Evolutionary conservation across 1,284 basidiomycete genomes (phyloP).

Genomic region (Pisolithus thermaeus): DNA sequence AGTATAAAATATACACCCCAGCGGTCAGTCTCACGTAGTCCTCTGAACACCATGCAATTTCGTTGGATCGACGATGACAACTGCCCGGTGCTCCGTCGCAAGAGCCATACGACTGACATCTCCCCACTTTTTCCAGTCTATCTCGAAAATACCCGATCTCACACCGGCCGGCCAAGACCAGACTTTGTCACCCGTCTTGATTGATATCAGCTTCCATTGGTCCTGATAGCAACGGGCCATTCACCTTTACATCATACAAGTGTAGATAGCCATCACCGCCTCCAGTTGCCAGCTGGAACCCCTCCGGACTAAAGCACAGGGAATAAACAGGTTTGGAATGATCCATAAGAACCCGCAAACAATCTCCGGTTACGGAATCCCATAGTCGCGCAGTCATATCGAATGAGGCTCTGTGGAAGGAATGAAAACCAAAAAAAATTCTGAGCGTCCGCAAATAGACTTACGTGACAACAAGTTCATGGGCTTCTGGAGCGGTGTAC

Average conservation of each 20-base stretch:
- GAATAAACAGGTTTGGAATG: slow-evolving; percentile 65
- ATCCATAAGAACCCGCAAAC: slow-evolving; percentile 60
- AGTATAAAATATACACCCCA: neutral
- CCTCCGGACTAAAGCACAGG: slow-evolving; percentile 61
- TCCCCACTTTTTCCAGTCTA: slow-evolving; percentile 33
- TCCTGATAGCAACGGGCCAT: slow-evolving; percentile 1
- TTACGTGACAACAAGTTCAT: slow-evolving; percentile 67
- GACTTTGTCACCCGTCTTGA: slow-evolving; percentile 25
- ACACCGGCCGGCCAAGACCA: slow-evolving; percentile 31
- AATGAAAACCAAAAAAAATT: slow-evolving; percentile 5
- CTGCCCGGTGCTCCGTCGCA: slow-evolving; percentile 33
- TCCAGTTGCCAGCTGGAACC: slow-evolving; percentile 33
- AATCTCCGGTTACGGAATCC: slow-evolving; percentile 71
- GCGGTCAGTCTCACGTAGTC: neutral
- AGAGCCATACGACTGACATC: slow-evolving; percentile 28
- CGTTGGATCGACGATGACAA: slow-evolving; percentile 30
- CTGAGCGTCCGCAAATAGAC: slow-evolving; percentile 21
- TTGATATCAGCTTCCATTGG: slow-evolving; percentile 2
- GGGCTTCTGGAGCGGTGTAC: slow-evolving; percentile 34
- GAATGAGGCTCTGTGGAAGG: slow-evolving; percentile 56
- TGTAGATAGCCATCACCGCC: slow-evolving; percentile 32
- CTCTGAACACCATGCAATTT: slow-evolving; percentile 17
- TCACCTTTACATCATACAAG: slow-evolving; percentile 30
- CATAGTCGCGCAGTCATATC: slow-evolving; percentile 71
- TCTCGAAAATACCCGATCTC: slow-evolving; percentile 33